These are phyloP conservation scores for Leucoagaricus sp. DNA, from an alignment of 1,284 basidiomycete genomes.

Conservation along the genomic window DNA sequence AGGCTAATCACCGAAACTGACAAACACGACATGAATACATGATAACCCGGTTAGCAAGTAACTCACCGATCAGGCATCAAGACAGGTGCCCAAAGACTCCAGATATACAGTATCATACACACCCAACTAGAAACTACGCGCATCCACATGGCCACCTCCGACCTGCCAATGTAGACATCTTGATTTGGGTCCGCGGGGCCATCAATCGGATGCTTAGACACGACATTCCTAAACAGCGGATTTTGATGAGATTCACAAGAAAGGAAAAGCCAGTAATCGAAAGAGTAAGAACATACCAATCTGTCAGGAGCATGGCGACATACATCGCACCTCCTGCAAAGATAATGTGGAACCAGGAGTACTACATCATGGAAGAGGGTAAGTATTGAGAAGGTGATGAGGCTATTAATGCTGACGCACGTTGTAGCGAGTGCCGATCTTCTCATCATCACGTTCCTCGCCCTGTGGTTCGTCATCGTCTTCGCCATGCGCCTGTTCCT, in stretches of 20 bases:
- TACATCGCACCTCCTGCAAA: constrained; percentile 98
- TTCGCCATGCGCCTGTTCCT: constrained; percentile 57
- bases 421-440: constrained; percentile 96
- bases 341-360: constrained; percentile 98
- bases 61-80: constrained; percentile 78
- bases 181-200: constrained; percentile 52
- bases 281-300: constrained; percentile 75
- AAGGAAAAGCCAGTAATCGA: constrained; percentile 14
- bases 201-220: constrained; percentile 52
- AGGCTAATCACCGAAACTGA: constrained; percentile 13
- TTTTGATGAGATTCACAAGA: not conserved
- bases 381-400: not conserved
- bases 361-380: constrained; percentile 49
- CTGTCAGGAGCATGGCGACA: constrained; percentile 96
- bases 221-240: constrained; percentile 63
- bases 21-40: too few relatives aligned
- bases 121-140: constrained; percentile 94
- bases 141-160: constrained; percentile 99
- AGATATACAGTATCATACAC: constrained; percentile 86
- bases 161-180: constrained; percentile 94
- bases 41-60: too few relatives aligned
- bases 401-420: constrained; percentile 43
- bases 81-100: constrained; percentile 90
- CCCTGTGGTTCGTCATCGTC: constrained; percentile 76
- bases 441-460: constrained; percentile 90